phyloP scores from a whole-genome alignment of 768 basidiomycete genomes.

The Naganishia friedmannii region DNA sequence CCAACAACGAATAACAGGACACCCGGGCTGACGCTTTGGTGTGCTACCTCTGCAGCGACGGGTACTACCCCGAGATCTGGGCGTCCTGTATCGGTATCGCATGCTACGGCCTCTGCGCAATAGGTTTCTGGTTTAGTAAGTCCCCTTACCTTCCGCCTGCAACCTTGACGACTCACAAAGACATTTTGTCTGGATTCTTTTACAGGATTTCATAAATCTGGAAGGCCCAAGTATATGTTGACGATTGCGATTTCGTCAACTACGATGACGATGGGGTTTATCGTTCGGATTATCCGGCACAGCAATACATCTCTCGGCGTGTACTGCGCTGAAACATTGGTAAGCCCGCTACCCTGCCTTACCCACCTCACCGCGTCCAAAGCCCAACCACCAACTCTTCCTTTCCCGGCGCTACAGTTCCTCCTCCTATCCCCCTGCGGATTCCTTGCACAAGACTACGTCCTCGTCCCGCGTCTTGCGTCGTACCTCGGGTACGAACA shows the following conservation, averaged over 20 bases:
- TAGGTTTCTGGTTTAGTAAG: slow-evolving; percentile 8
- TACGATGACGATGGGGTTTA: slow-evolving; percentile 44
- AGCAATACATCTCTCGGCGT: slow-evolving; percentile 42
- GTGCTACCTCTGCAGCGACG: neutral
- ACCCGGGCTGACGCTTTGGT: neutral
- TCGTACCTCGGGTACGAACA: slow-evolving; percentile 38
- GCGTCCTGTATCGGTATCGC: slow-evolving; percentile 20
- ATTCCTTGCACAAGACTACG: slow-evolving; percentile 49
- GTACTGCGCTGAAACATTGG: slow-evolving; percentile 46
- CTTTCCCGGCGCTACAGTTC: slow-evolving; percentile 32
- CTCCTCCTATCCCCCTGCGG: slow-evolving; percentile 49
- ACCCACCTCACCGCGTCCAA: too few species aligned
- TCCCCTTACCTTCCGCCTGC: neutral
- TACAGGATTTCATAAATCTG: slow-evolving; percentile 5
- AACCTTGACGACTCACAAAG: neutral
- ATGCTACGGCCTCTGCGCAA: slow-evolving; percentile 4
- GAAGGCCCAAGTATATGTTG: slow-evolving; percentile 25
- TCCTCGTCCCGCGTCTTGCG: slow-evolving; percentile 47
- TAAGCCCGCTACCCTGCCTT: neutral
- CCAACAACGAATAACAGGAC: neutral
- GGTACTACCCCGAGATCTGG: slow-evolving; percentile 22
- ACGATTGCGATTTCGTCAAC: slow-evolving; percentile 7
- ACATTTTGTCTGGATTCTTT: neutral
- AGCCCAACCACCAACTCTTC: neutral
- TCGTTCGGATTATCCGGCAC: slow-evolving; percentile 39